phyloP scores from a whole-genome alignment of 2,329 filamentous ascomycete species.

The Neopestalotiopsis sp. region DNA sequence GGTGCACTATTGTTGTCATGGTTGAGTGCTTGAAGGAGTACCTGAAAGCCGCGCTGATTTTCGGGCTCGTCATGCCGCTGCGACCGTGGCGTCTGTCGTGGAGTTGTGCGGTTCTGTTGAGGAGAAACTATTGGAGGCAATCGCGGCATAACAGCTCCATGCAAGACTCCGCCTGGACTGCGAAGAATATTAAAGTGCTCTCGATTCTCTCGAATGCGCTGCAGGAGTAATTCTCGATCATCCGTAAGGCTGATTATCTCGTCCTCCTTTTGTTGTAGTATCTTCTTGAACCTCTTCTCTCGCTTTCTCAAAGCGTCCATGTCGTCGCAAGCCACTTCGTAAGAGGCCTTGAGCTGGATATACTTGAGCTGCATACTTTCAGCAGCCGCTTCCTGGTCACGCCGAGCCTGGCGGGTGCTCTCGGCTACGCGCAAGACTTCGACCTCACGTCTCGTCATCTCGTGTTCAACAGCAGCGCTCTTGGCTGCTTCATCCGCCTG shows the following conservation, averaged over 20 bases:
- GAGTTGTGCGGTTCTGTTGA: slow-evolving; percentile 51
- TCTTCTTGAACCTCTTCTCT: slow-evolving; percentile 74
- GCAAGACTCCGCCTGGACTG: slow-evolving; percentile 73
- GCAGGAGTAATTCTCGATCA: slow-evolving; percentile 77
- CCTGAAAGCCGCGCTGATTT: slow-evolving; percentile 73
- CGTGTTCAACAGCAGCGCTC: slow-evolving; percentile 86
- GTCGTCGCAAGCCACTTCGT: slow-evolving; percentile 69
- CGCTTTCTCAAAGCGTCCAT: slow-evolving; percentile 68
- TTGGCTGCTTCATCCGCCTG: slow-evolving; percentile 86
- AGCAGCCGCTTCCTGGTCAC: slow-evolving; percentile 55
- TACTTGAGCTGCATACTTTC: slow-evolving; percentile 60
- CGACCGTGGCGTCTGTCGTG: slow-evolving; percentile 54
- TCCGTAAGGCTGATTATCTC: slow-evolving; percentile 73
- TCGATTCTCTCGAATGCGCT: slow-evolving; percentile 86
- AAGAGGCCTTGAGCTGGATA: slow-evolving; percentile 67
- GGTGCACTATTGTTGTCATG: slow-evolving; percentile 78
- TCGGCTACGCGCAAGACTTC: slow-evolving; percentile 81
- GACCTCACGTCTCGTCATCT: slow-evolving; percentile 87
- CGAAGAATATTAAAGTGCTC: slow-evolving; percentile 83
- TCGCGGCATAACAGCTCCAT: slow-evolving; percentile 65
- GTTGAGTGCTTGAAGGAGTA: slow-evolving; percentile 79
- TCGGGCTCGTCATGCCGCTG: slow-evolving; percentile 38
- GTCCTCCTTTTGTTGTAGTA: slow-evolving; percentile 79
- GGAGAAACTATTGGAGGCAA: slow-evolving; percentile 49
- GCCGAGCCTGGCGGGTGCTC: slow-evolving; percentile 65